Conservation (phyloP, 2,329 filamentous ascomycete genomes). For the Ophiostoma tasmaniense region DNA sequence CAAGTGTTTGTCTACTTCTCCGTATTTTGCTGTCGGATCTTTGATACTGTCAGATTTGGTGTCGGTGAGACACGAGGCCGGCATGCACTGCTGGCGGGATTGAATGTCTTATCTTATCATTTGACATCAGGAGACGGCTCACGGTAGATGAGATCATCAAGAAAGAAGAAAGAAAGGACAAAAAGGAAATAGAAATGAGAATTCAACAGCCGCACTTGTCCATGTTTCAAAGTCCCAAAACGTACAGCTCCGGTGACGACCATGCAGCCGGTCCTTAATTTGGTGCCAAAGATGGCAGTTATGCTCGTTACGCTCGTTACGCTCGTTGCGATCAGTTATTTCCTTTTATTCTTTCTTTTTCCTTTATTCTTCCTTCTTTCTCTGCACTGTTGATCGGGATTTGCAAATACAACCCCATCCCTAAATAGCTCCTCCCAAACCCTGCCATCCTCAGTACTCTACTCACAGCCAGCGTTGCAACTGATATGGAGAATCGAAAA, state of each 20-base stretch:
- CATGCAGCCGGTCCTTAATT: not conserved
- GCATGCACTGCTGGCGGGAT: no score
- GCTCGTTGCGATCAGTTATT: not conserved
- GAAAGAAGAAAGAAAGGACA: not conserved
- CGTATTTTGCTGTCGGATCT: not conserved
- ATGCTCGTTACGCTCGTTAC: no score
- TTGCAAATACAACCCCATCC: not conserved
- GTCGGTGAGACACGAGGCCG: not conserved
- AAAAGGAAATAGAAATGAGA: no score
- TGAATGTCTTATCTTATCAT: not conserved
- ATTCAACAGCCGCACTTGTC: not conserved
- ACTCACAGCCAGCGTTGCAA: not conserved
- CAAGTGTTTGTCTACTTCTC: not conserved
- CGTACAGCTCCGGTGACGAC: not conserved
- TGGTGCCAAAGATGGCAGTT: no score
- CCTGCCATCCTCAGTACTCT: not conserved
- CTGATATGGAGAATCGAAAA: not conserved
- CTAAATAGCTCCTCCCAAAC: not conserved
- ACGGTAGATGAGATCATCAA: not conserved
- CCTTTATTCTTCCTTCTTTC: not conserved
- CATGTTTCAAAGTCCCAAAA: not conserved
- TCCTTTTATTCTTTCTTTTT: not conserved
- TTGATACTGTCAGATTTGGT: no score
- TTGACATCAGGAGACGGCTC: not conserved
- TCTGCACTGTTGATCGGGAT: constrained; percentile 1